phyloP scores from a whole-genome alignment of 163 green algal genomes.

The Chlorella variabilis region DNA sequence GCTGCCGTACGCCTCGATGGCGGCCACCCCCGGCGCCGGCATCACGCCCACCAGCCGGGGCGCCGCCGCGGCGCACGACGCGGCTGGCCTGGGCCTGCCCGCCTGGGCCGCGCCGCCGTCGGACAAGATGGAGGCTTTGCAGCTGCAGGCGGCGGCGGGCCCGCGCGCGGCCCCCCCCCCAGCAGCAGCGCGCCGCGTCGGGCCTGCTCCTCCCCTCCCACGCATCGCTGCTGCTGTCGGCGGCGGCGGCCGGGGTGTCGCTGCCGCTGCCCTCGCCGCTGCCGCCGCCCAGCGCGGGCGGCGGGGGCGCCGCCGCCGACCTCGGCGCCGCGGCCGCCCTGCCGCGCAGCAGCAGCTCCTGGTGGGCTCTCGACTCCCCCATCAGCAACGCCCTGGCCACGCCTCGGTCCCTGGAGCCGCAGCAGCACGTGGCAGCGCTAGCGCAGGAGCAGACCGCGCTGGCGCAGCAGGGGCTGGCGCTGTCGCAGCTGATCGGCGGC shows the following conservation, averaged over 20 bases:
- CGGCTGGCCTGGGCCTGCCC: too few relatives aligned
- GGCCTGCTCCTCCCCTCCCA: neutral
- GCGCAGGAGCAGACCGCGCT: neutral
- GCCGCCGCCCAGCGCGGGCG: conserved; percentile 1
- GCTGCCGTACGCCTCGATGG: neutral
- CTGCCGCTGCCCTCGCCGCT: conserved; percentile 6
- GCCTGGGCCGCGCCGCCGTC: too few relatives aligned
- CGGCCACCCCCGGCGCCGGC: neutral
- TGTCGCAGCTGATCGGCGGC: conserved; percentile 18
- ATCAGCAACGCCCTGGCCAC: neutral
- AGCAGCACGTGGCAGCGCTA: neutral
- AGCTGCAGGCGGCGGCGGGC: too few relatives aligned
- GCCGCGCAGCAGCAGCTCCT: conserved; percentile 11
- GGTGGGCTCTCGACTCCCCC: conserved; percentile 19
- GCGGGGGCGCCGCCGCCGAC: neutral
- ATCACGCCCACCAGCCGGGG: neutral
- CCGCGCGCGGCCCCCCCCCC: too few relatives aligned
- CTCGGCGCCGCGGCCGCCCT: neutral
- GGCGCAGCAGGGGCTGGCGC: neutral
- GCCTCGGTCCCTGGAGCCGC: neutral
- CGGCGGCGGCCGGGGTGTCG: neutral
- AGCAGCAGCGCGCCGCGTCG: neutral
- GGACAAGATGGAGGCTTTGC: too few relatives aligned
- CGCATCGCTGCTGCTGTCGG: conserved; percentile 18
- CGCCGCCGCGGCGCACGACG: too few relatives aligned